Conservation (phyloP, 306 rosid genomes). For the Ochetophila trinervis region DNA sequence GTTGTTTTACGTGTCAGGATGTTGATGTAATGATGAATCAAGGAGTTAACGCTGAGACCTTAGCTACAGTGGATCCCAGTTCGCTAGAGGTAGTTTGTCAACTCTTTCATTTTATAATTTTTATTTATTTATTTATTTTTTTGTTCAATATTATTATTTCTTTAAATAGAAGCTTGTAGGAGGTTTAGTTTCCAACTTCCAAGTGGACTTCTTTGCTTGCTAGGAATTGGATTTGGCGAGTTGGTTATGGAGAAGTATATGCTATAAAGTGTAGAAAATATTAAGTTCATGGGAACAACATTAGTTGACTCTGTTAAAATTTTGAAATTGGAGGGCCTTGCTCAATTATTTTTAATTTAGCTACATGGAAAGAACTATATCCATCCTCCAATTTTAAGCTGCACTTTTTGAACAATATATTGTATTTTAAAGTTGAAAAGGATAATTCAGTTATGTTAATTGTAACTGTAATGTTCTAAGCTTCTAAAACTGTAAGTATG, state of each 20-base stretch:
- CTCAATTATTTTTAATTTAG: neutral
- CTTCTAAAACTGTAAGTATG: neutral
- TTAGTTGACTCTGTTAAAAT: neutral
- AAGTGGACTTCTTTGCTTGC: neutral
- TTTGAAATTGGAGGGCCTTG: neutral
- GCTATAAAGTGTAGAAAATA: neutral
- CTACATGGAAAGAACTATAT: neutral
- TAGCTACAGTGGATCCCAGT: slow-evolving; percentile 53
- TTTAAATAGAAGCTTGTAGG: neutral
- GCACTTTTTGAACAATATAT: neutral
- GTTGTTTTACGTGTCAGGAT: slow-evolving; percentile 35
- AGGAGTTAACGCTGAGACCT: slow-evolving; percentile 71
- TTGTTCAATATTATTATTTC: neutral
- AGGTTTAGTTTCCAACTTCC: slow-evolving; percentile 4
- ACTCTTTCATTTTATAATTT: neutral
- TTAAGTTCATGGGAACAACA: neutral
- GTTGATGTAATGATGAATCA: slow-evolving; percentile 61
- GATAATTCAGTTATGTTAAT: too few relatives aligned
- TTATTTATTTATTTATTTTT: too few relatives aligned
- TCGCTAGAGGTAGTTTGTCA: slow-evolving; percentile 55
- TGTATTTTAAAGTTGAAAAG: neutral
- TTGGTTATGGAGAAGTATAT: neutral
- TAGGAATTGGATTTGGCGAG: slow-evolving; percentile 12
- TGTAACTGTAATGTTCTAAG: neutral
- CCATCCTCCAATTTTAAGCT: neutral